Conservation (phyloP, 1,284 basidiomycete species). For the Puccinia hordei region DNA sequence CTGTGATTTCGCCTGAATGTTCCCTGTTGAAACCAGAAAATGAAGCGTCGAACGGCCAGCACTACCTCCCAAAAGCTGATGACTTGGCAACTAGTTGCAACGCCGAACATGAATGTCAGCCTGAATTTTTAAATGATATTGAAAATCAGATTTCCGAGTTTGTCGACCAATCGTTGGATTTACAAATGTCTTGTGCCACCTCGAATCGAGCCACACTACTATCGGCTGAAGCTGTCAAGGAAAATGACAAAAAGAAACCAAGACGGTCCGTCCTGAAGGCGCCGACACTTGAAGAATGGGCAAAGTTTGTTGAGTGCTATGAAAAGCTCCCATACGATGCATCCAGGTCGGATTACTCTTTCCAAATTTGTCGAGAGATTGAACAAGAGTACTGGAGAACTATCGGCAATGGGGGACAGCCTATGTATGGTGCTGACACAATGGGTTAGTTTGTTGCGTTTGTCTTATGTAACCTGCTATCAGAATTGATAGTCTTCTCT, state of each 20-base stretch:
- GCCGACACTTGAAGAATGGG: constrained; percentile 52
- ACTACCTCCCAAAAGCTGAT: not conserved
- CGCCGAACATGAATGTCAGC: not conserved
- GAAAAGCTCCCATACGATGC: constrained; percentile 76
- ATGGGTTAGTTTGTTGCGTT: constrained; percentile 65
- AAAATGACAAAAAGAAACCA: constrained; percentile 29
- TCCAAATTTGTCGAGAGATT: constrained; percentile 80
- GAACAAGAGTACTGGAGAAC: constrained; percentile 92
- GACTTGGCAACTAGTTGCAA: not conserved
- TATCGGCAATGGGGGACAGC: constrained; percentile 81
- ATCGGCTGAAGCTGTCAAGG: not conserved
- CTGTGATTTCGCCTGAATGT: not conserved
- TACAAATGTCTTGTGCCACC: not conserved
- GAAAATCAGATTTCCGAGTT: constrained; percentile 1
- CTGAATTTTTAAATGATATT: not conserved
- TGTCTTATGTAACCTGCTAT: constrained; percentile 48
- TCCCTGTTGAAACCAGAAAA: not conserved
- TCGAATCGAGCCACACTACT: not conserved
- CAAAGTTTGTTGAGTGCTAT: constrained; percentile 31
- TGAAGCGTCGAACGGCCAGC: not conserved
- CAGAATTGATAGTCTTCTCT: constrained; percentile 27
- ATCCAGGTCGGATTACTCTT: constrained; percentile 72
- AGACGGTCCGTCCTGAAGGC: constrained; percentile 51
- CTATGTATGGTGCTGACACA: constrained; percentile 94
- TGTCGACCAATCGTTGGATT: constrained; percentile 1